Evolutionary conservation across 306 rosid species (phyloP).

Genomic region (Citrullus amarus): DNA sequence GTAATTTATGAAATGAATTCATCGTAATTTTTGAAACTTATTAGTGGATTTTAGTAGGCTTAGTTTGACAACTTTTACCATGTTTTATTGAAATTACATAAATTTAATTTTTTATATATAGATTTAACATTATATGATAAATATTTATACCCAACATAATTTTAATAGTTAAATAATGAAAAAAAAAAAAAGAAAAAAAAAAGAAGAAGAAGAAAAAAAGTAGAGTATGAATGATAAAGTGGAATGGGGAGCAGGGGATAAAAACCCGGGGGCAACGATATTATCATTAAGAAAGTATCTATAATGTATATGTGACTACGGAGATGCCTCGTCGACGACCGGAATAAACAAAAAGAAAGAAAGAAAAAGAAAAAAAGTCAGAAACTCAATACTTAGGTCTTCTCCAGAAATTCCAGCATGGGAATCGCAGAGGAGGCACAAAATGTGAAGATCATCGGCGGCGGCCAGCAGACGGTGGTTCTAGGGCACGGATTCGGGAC

Average conservation of each 20-base stretch:
- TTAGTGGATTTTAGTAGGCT: no score
- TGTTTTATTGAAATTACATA: no score
- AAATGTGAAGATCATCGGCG: slow-evolving; percentile 56
- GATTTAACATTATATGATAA: no score
- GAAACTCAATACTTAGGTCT: not conserved
- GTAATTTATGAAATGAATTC: no score
- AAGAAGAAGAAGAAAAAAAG: not conserved
- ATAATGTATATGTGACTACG: not conserved
- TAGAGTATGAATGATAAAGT: not conserved
- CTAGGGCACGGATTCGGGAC: slow-evolving; percentile 81
- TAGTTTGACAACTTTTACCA: no score
- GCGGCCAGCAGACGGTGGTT: slow-evolving; percentile 27
- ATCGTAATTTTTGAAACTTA: no score
- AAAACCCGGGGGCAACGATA: not conserved
- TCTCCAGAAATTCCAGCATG: slow-evolving; percentile 5
- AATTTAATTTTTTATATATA: no score
- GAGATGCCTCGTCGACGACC: not conserved
- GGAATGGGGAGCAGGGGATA: not conserved
- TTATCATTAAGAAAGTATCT: not conserved
- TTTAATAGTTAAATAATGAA: no score
- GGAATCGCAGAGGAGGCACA: slow-evolving; percentile 72
- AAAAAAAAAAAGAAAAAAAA: no score
- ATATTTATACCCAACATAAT: no score
- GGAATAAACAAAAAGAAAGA: not conserved
- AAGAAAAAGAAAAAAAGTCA: no score